phyloP scores from a whole-genome alignment of 805 yeast species.

The Yamadazyma akitaensis region DNA sequence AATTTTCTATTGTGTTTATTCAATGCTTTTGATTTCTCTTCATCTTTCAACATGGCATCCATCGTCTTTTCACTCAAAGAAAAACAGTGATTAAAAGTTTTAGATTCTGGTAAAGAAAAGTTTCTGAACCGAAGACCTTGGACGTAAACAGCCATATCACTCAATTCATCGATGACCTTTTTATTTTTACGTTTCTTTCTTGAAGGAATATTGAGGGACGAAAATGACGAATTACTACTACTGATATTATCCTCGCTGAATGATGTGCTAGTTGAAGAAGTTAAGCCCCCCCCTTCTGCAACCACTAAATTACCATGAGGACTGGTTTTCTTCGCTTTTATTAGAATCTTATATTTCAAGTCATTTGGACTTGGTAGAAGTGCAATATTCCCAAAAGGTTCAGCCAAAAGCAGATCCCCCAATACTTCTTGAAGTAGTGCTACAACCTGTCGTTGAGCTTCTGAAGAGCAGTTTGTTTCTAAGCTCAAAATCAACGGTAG shows the following conservation, averaged over 20 bases:
- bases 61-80: conserved; percentile 78
- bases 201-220: conserved; percentile 18
- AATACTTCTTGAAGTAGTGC: conserved; percentile 52
- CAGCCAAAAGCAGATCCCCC: conserved; percentile 52
- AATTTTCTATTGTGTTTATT: conserved; percentile 73
- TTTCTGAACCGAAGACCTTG: conserved; percentile 77
- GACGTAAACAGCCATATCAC: conserved; percentile 65
- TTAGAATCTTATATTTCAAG: conserved; percentile 63
- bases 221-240: conserved; percentile 4
- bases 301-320: conserved; percentile 11
- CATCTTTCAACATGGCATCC: conserved; percentile 61
- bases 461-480: conserved; percentile 73
- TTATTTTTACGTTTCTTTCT: conserved; percentile 19
- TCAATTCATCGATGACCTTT: conserved; percentile 40
- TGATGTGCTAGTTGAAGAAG: conserved; percentile 30
- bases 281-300: conserved; percentile 20
- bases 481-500: conserved; percentile 82
- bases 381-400: conserved; percentile 30
- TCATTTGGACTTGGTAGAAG: conserved; percentile 70
- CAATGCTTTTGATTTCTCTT: conserved; percentile 50
- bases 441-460: conserved; percentile 62
- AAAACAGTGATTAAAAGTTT: conserved; percentile 75
- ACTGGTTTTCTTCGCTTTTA: conserved; percentile 71
- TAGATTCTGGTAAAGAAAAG: conserved; percentile 83
- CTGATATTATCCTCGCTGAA: conserved; percentile 36